Evolutionary conservation across 2,329 filamentous ascomycete species (phyloP), one percentile per base, ranked within the genome.

Genomic region (Corynespora cassiicola): DNA sequence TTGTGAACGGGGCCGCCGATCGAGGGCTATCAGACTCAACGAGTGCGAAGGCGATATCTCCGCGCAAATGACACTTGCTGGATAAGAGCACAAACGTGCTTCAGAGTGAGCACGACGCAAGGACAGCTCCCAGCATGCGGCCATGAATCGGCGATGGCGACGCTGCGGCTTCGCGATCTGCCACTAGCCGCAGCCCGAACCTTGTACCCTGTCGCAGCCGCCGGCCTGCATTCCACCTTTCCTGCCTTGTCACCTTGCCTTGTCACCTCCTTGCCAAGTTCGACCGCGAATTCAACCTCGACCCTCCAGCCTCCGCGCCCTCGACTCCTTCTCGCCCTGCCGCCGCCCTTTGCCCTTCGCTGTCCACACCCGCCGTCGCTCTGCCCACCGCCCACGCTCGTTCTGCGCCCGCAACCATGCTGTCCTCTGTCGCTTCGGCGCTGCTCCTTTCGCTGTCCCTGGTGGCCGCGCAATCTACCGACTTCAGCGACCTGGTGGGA

Each of bases 401-500:
- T 40, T 37, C 37, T 19, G 20, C 34, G 37, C 34, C n/a, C 45
- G 26, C 37, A 10, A 37, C 23, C 21, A 56, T 58, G 50, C 19
- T 52, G 7, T 33, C 32, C 17, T 58, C 61, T 16, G 49, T 62
- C 39, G 58, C 37, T 16, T 36, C 54, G 22, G 45, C 54, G 20
- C 45, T 69, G 40, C 49, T 67, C 39, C 52, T 63, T 39, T 54
- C 35, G 32, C 58, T 66, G 27, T 61, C 66, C 42, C 59, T 67
- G 31, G 66, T 68, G 33, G 69, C 74, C 20, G 68, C 65, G 59
- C 65, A 68, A 45, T 55, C 55, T 28, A 28, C 50, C 17, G 36
- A 33, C 28, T 33, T 77, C 47, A 62, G 73, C 20, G 70, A 77
- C 35, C 69, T 88, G 20, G 76, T 82, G n/a, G 85, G 85, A 42